phyloP scores from a whole-genome alignment of 257 asterid species.

The Nicotiana sylvestris region DNA sequence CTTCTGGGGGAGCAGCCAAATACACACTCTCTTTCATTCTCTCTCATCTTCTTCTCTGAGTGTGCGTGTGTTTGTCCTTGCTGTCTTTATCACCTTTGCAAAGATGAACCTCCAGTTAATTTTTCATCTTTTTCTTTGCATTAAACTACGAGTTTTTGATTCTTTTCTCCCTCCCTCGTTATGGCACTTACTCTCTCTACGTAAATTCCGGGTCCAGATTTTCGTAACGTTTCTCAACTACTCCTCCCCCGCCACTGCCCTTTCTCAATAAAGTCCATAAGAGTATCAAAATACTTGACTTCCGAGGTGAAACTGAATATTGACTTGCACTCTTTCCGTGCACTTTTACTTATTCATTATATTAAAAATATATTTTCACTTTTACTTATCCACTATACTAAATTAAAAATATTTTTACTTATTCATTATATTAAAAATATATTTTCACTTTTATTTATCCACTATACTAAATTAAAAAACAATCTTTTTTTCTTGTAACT shows the following conservation, averaged over 20 bases:
- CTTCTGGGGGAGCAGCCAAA: conserved; percentile 19
- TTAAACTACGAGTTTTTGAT: not conserved
- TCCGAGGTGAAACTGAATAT: not conserved
- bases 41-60: too few relatives aligned
- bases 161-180: not conserved
- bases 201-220: conserved; percentile 10
- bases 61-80: not conserved
- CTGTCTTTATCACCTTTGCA: not conserved
- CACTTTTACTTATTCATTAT: too few relatives aligned
- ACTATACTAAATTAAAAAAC: too few relatives aligned
- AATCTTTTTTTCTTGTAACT: too few relatives aligned
- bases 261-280: not conserved
- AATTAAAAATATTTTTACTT: too few relatives aligned
- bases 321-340: too few relatives aligned
- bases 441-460: too few relatives aligned
- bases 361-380: too few relatives aligned
- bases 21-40: not conserved
- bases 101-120: not conserved
- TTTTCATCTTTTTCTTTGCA: not conserved
- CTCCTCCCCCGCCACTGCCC: not conserved
- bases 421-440: too few relatives aligned
- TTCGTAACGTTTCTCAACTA: conserved; percentile 18
- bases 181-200: not conserved
- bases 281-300: not conserved
- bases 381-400: too few relatives aligned